phyloP scores from a whole-genome alignment of 2,329 filamentous ascomycete genomes.

The Colletotrichum higginsianum region DNA sequence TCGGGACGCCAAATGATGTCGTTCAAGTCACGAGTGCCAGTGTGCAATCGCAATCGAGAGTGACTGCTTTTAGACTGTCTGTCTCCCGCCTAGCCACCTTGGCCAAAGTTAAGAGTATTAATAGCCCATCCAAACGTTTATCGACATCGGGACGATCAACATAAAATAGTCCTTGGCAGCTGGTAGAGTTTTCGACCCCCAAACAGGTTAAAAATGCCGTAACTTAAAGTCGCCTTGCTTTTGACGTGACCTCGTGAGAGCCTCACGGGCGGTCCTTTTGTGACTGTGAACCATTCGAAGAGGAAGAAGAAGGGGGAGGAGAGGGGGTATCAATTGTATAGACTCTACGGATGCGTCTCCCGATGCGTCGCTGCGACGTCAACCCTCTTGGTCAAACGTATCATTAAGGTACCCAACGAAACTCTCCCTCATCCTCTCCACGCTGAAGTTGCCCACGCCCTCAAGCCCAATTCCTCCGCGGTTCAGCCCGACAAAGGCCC shows the following conservation, averaged over 20 bases:
- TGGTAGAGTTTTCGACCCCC: background rate
- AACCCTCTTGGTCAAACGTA: conserved; percentile 72
- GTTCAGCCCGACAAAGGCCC: conserved; percentile 84
- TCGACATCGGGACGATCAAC: too few species aligned
- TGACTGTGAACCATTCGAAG: background rate
- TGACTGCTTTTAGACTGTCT: background rate
- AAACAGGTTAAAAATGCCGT: background rate
- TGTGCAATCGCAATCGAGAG: background rate
- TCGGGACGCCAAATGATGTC: conserved; percentile 5
- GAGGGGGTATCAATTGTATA: conserved; percentile 23
- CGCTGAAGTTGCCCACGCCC: conserved; percentile 67
- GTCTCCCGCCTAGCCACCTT: background rate
- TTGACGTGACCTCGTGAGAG: background rate
- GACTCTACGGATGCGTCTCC: background rate
- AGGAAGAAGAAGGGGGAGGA: too few species aligned
- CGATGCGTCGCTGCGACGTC: conserved; percentile 40
- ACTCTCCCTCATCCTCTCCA: conserved; percentile 70
- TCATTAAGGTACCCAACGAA: conserved; percentile 79
- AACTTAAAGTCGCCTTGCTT: background rate
- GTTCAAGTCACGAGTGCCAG: conserved; percentile 2
- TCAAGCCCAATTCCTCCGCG: conserved; percentile 76
- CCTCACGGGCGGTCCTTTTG: background rate
- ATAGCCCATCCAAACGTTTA: background rate
- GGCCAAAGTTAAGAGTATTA: background rate
- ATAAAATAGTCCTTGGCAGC: background rate